Evolutionary conservation across 2,329 filamentous ascomycete species (phyloP), one percentile per base, ranked within the genome.

Genomic region (Macroventuria anomochaeta): DNA sequence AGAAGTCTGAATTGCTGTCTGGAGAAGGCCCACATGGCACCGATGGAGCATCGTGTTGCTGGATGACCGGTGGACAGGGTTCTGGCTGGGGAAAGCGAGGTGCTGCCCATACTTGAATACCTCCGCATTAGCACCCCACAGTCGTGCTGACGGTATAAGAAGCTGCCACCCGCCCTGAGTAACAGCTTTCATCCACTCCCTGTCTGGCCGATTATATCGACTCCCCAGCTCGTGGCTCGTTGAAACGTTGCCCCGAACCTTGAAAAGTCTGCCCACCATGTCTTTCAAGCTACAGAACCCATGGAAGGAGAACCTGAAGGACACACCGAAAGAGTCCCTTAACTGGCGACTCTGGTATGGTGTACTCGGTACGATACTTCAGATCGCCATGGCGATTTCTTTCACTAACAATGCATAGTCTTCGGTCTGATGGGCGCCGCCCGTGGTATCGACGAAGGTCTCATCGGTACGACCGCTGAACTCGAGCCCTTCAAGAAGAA

Each of bases 311-410:
- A 75, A 84, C 65, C 73, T 88, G 57, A 78, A 86, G 41, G 83
- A 83, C 53, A 88, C 90, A 55, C 89, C 89, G 4, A 81, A 82
- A 49, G 84, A 89, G 67, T 83, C 87, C 57, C 84, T 91, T 72
- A 93, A 93, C 76, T 91, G 88, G 88, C 81, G 85, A 37, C 80
- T 93, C 57, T 91, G 88, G 87, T 90, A 89, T 73, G 86, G 88
- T 34, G 88, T 92, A 48, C 69, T 90, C 41, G 72, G 72, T 75
- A 62, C 51, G 70, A 28, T 2, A 11, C 6, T 28, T 0, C 10
- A 17, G 5, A 15, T 23, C 3, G 3, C 8, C 25, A 15, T 11
- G 2, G 6, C 13, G 2, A 8, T 3, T 26, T 6, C 10, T 3
- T 7, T 28, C 11, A 18, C 60, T 69, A 17, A 69, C 40, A 28